A percentile compares a stretch with the other conserved stretches of the same genome.
These are phyloP conservation scores for Jimgerdemannia flammicorona DNA, from an alignment of 192 early-diverging fungal genomes.

Conservation along the genomic window DNA sequence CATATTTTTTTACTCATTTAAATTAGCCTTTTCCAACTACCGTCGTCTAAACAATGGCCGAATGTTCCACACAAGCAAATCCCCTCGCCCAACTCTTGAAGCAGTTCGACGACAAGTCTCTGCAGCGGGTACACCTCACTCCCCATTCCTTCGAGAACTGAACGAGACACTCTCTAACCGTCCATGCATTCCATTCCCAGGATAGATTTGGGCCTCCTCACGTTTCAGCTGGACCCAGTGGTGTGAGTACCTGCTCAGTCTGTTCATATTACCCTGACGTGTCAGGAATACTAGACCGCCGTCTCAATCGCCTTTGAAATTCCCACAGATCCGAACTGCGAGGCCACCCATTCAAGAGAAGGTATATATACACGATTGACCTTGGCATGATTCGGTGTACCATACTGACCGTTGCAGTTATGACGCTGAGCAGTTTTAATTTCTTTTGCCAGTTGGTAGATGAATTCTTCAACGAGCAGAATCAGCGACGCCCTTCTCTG, in stretches of 20 bases:
- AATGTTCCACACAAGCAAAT: constrained; percentile 68
- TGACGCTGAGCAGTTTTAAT: background rate
- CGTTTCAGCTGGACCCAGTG: constrained; percentile 12
- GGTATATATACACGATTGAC: background rate
- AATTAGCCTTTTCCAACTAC: too few species aligned
- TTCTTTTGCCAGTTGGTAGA: constrained; percentile 25
- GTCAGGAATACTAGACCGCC: background rate
- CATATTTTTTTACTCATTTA: too few species aligned
- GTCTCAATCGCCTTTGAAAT: background rate
- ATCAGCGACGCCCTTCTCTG: constrained; percentile 5
- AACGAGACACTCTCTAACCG: background rate
- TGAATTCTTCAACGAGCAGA: constrained; percentile 33
- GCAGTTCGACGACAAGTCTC: constrained; percentile 73
- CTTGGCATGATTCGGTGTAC: background rate
- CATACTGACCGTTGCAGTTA: background rate
- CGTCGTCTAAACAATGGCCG: constrained; percentile 27
- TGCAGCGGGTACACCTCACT: constrained; percentile 63
- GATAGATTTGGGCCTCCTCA: constrained; percentile 1
- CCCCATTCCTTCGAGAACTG: background rate
- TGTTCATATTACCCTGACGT: background rate
- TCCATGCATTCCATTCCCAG: background rate
- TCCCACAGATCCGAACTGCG: constrained; percentile 26
- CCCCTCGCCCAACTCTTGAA: constrained; percentile 77
- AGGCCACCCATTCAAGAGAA: constrained; percentile 13
- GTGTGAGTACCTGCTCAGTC: background rate